Base-by-base conservation (phyloP, 2,329 filamentous ascomycete genomes). In the Neophaeococcomyces mojaviensis region DNA sequence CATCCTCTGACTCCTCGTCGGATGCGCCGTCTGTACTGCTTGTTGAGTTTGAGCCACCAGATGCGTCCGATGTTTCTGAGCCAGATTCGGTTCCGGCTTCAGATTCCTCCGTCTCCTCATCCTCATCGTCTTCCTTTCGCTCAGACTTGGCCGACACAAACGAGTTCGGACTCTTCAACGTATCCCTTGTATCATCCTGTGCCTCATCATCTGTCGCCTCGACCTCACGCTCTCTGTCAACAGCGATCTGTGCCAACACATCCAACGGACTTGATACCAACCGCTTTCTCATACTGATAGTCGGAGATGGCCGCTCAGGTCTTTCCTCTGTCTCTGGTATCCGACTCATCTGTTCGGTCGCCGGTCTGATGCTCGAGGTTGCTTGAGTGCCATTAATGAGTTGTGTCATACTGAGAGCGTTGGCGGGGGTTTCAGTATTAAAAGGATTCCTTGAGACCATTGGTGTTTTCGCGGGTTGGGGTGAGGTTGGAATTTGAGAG, bases 401-500 rank as follows among this genome's bases (percentile, higher is more conserved):
- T 16, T 18, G 15, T 19, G 35, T 6, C 35, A 16, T 19, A 24
- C 31, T 43, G 7, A 26, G 30, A 19, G n/a, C 30, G 16, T 44
- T 44, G 16, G 20, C 33, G 13, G 32, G 41, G 8, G 41, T 36
- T 19, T 44, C 30, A 20, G 33, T 30, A 13, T 16, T 36, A 12
- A 44, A 19, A 3, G 41, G 41, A 34, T 44, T 44, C 24, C n/a
- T 36, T 9, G 41, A 30, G 12, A 36, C 13, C n/a, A 10, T 32
- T 15, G 41, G 41, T 32, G 22, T 44, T 7, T 16, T 18, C 9
- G 19, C 28, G 41, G 30, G 8, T 44, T 44, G 24, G 5, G 24
- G 10, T 10, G 24, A 28, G 5, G 24, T 28, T 20, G 20, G 31
- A 31, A 30, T 16, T 28, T 18, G 33, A 12, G 18, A 37, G 13